Percentiles rank a stretch among this genome's conserved stretches.
Evolutionary conservation across 1,284 basidiomycete species (phyloP).

Genomic region (Exobasidium cylindrosporum): DNA sequence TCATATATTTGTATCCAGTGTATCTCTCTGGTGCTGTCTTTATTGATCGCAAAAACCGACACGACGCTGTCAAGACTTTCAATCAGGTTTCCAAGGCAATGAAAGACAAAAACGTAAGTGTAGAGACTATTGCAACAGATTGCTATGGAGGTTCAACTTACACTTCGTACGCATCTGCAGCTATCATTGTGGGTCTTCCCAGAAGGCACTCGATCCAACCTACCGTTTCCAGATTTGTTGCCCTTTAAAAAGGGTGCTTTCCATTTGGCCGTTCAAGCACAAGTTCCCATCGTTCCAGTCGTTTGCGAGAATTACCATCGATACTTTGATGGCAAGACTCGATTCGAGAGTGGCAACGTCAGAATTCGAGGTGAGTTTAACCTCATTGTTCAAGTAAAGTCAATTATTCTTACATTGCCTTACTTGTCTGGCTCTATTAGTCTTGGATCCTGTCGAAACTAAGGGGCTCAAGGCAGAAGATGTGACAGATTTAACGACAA

Average conservation of each 20-base stretch:
- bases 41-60: slow-evolving; percentile 79
- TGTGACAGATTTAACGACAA: slow-evolving; percentile 64
- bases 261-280: slow-evolving; percentile 86
- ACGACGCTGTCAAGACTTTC: slow-evolving; percentile 72
- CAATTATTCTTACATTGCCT: slow-evolving; percentile 14
- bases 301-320: slow-evolving; percentile 92
- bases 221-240: slow-evolving; percentile 57
- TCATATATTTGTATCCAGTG: slow-evolving; percentile 58
- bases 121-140: too few relatives aligned
- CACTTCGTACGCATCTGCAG: slow-evolving; percentile 41
- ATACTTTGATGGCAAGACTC: slow-evolving; percentile 69
- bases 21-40: slow-evolving; percentile 86
- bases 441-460: slow-evolving; percentile 74
- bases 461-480: slow-evolving; percentile 67
- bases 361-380: slow-evolving; percentile 62
- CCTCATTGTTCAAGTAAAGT: not conserved
- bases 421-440: slow-evolving; percentile 43
- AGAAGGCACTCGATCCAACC: slow-evolving; percentile 59
- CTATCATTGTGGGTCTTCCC: slow-evolving; percentile 62
- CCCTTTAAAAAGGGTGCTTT: slow-evolving; percentile 99
- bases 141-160: slow-evolving; percentile 23
- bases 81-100: slow-evolving; percentile 75
- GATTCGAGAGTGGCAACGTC: slow-evolving; percentile 74
- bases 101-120: slow-evolving; percentile 65
- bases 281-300: slow-evolving; percentile 73